Conservation (phyloP, 495 filamentous ascomycete species). For the Talaromyces stipitatus region DNA sequence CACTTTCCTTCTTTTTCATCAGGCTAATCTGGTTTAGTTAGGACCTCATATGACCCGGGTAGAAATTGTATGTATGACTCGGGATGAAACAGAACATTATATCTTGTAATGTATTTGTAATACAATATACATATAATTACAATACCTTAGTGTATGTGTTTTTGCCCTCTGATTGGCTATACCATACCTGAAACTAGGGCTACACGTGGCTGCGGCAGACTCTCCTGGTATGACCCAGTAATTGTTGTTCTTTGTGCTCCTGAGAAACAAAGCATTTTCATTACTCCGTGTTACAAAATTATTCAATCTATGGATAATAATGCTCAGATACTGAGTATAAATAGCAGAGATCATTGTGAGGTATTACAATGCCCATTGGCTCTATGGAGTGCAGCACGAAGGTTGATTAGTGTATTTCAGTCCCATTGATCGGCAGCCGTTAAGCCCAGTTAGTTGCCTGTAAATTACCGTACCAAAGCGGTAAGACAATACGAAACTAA, state of each 20-base stretch:
- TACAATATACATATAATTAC: background rate
- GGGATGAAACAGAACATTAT: background rate
- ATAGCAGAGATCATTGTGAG: background rate
- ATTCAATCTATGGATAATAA: background rate
- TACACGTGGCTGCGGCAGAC: conserved; percentile 2
- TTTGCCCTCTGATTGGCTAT: background rate
- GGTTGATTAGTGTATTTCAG: background rate
- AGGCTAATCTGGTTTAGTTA: background rate
- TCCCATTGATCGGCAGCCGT: background rate
- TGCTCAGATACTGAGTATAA: background rate
- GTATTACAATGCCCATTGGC: background rate
- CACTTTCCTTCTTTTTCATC: too few species aligned
- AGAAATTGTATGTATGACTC: background rate
- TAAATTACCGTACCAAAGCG: background rate
- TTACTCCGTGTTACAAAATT: background rate
- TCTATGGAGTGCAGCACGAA: background rate
- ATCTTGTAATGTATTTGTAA: background rate
- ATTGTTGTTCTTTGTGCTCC: background rate
- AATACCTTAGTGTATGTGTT: background rate
- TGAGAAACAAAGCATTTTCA: background rate
- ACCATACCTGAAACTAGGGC: background rate
- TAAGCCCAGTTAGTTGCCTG: background rate
- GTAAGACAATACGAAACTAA: conserved; percentile 3
- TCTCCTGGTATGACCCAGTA: background rate
- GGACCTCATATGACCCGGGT: background rate